These are phyloP conservation scores for Blepharisma stoltei DNA, from an alignment of 73 alveolate species.

Conservation along the genomic window DNA sequence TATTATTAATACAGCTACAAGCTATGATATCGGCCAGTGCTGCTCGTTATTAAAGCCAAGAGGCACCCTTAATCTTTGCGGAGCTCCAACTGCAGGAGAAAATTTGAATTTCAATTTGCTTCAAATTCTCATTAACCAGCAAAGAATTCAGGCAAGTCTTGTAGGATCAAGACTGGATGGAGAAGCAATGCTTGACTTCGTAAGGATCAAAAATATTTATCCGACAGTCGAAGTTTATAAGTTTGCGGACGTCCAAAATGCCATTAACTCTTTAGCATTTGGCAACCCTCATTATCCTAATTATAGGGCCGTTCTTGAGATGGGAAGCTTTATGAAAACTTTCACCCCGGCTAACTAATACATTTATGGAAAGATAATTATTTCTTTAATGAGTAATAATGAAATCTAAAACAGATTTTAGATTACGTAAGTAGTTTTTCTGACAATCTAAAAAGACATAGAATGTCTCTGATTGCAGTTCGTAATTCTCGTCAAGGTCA, in stretches of 20 bases:
- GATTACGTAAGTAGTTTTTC: no score
- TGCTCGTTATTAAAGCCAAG: conserved; percentile 33
- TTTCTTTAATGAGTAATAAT: no score
- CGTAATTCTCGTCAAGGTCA: no score
- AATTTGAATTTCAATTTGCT: conserved; percentile 40
- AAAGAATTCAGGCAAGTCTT: conserved; percentile 36
- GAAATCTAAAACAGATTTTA: no score
- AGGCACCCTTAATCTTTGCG: conserved; percentile 56
- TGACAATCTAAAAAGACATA: no score
- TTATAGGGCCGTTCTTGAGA: conserved; percentile 6
- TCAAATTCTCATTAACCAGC: conserved; percentile 42
- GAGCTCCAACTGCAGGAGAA: conserved; percentile 50
- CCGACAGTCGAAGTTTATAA: conserved; percentile 36
- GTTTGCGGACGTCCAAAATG: not conserved
- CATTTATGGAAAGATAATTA: no score
- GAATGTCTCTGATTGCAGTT: no score
- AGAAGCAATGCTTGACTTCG: conserved; percentile 42
- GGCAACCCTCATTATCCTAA: conserved; percentile 4
- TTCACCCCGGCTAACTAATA: not conserved
- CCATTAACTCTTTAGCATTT: not conserved
- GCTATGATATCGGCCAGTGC: conserved; percentile 31
- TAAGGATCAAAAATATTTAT: conserved; percentile 32
- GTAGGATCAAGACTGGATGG: conserved; percentile 59
- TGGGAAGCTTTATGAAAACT: not conserved
- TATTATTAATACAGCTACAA: conserved; percentile 47